phyloP scores from a whole-genome alignment of 2,329 filamentous ascomycete genomes.

The Claviceps sp. region DNA sequence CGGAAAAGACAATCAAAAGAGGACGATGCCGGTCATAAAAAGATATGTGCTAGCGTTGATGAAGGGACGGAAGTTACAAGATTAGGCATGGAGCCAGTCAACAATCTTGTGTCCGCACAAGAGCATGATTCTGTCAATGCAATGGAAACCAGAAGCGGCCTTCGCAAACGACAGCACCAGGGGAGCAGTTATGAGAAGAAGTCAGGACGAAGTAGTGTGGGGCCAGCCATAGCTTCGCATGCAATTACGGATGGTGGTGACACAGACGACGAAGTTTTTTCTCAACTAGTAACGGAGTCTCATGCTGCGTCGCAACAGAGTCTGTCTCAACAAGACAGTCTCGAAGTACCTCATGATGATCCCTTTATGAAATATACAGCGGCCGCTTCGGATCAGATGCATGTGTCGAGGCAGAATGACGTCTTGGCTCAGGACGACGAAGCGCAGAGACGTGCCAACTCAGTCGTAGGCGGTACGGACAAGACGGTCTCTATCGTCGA shows the following conservation, averaged over 20 bases:
- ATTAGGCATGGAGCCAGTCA: background rate
- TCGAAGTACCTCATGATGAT: background rate
- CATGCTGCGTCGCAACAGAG: conserved; percentile 23
- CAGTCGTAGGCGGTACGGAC: conserved; percentile 3
- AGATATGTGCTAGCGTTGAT: conserved; percentile 13
- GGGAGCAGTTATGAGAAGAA: background rate
- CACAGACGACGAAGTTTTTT: conserved; percentile 28
- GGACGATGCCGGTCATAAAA: conserved; percentile 16
- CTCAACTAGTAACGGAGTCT: conserved; percentile 28
- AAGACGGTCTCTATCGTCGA: conserved; percentile 16
- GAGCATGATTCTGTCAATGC: background rate
- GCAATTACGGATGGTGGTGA: conserved; percentile 16
- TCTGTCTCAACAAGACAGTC: conserved; percentile 11
- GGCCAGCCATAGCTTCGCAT: conserved; percentile 4
- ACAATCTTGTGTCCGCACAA: background rate
- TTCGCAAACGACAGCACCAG: conserved; percentile 8
- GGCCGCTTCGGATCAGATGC: background rate
- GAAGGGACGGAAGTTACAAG: background rate
- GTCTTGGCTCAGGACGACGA: conserved; percentile 1
- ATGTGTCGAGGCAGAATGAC: background rate
- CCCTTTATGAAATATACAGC: background rate
- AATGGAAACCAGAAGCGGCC: conserved; percentile 9
- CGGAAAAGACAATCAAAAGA: conserved; percentile 17
- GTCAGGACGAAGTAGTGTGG: background rate
- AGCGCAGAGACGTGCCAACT: conserved; percentile 4